Conservation (phyloP, 2,329 filamentous ascomycete genomes). For the Falciphora oryzae region DNA sequence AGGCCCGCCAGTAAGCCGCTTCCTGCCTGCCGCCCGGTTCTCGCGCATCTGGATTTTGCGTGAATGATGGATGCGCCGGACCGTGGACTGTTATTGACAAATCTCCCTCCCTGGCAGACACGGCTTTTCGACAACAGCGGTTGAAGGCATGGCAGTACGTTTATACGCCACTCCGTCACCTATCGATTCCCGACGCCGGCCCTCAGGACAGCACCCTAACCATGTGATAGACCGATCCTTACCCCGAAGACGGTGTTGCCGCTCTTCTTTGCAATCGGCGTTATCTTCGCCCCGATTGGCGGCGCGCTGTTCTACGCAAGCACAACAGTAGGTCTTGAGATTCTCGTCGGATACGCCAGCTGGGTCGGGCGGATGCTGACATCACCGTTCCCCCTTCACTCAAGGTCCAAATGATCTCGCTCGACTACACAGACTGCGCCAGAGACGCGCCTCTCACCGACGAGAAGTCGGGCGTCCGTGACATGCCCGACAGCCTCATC, state of each 20-base stretch:
- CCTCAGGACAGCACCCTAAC: constrained; percentile 11
- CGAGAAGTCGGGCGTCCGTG: constrained; percentile 27
- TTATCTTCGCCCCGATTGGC: constrained; percentile 91
- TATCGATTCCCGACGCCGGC: constrained; percentile 20
- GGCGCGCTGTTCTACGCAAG: constrained; percentile 83
- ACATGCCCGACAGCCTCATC: constrained; percentile 53
- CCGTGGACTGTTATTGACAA: constrained; percentile 9
- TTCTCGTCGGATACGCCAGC: neutral
- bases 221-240: constrained; percentile 67
- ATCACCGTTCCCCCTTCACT: constrained; percentile 6
- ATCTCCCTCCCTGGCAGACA: constrained; percentile 52
- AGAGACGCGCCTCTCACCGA: constrained; percentile 42
- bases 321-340: constrained; percentile 52
- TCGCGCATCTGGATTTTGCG: constrained; percentile 8
- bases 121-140: constrained; percentile 92
- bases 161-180: constrained; percentile 13
- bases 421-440: constrained; percentile 83
- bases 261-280: constrained; percentile 82
- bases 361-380: constrained; percentile 11
- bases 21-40: neutral
- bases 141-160: constrained; percentile 98
- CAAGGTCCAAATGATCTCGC: constrained; percentile 81
- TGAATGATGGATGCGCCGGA: constrained; percentile 4
- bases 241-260: constrained; percentile 91
- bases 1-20: constrained; percentile 75